Base-by-base conservation (phyloP, 768 basidiomycete species). In the Tulasnella calospora region DNA sequence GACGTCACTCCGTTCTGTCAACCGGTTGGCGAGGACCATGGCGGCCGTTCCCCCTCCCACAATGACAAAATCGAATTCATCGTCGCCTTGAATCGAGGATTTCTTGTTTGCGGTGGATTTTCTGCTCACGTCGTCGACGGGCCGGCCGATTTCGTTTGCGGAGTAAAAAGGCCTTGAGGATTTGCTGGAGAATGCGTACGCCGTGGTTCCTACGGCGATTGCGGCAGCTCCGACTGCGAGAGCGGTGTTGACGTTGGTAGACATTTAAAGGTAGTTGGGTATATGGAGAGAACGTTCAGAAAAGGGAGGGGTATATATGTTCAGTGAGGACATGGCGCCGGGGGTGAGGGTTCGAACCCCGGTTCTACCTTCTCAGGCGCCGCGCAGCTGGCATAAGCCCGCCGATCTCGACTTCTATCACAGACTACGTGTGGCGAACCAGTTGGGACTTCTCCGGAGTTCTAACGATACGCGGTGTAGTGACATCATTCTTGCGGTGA, bases 41-140 rank as follows among this genome's bases (percentile, higher is more conserved):
- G 85, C 85, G 21, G 83, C 84, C n/a, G 85, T 80, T 23, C 86
- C 86, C 73, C 85, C 85, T 27, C 85, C 85, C 13, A 82, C 83
- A 76, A 86, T 84, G 71, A 85, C 82, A 79, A 83, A 85, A 38
- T 79, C 78, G 67, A 75, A 79, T 38, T 55, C 55, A 40, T 67
- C 4, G 33, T 67, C 30, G n/a, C 8, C 61, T 13, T 33, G 1
- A 35, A 4, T n/a, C 21, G 47, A 21, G 5, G 27, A 70, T 27
- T 33, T 72, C 19, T 27, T 72, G 5, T 13, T 30, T 15, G 36
- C 10, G 27, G 8, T 5, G 35, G 23, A 33, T 44, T 44, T 44
- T 15, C 9, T 10, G 41, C 41, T 44, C 41, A 44, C 6, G 12
- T 8, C 13, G 38, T 72, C 71, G 71, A 67, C 33, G 27, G 9